phyloP scores from a whole-genome alignment of 192 early-diverging fungal species.

The Umbelopsis sp. region DNA sequence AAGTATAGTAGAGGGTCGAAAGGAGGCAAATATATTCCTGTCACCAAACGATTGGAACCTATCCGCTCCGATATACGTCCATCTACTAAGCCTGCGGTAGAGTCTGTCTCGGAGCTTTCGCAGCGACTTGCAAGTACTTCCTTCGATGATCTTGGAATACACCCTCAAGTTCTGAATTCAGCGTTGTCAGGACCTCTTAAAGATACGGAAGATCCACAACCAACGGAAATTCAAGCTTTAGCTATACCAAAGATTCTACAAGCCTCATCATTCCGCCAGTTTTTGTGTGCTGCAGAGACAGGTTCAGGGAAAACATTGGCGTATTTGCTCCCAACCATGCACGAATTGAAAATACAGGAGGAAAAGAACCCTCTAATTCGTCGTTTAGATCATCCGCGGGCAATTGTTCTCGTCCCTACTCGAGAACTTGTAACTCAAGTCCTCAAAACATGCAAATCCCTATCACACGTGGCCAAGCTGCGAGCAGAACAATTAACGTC shows the following conservation, averaged over 20 bases:
- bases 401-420: slow-evolving; percentile 85
- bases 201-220: slow-evolving; percentile 45
- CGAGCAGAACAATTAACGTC: slow-evolving; percentile 65
- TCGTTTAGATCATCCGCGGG: slow-evolving; percentile 75
- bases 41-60: slow-evolving; percentile 32
- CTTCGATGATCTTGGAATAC: slow-evolving; percentile 71
- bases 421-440: slow-evolving; percentile 88
- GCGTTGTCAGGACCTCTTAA: slow-evolving; percentile 29
- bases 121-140: slow-evolving; percentile 23
- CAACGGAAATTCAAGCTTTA: slow-evolving; percentile 85
- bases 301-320: slow-evolving; percentile 93
- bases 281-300: slow-evolving; percentile 85
- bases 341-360: slow-evolving; percentile 71
- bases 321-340: slow-evolving; percentile 80
- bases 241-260: slow-evolving; percentile 74
- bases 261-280: slow-evolving; percentile 36
- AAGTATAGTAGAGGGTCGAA: slow-evolving; percentile 17
- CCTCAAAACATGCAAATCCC: slow-evolving; percentile 65
- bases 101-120: slow-evolving; percentile 28
- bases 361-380: slow-evolving; percentile 55
- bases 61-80: slow-evolving; percentile 15
- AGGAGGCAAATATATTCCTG: slow-evolving; percentile 29
- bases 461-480: slow-evolving; percentile 70
- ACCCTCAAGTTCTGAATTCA: slow-evolving; percentile 53
- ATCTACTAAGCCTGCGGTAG: neutral